Evolutionary conservation across 2,329 filamentous ascomycete genomes (phyloP), one percentile per base, ranked within the genome.

Genomic region (Pseudocercospora musae): DNA sequence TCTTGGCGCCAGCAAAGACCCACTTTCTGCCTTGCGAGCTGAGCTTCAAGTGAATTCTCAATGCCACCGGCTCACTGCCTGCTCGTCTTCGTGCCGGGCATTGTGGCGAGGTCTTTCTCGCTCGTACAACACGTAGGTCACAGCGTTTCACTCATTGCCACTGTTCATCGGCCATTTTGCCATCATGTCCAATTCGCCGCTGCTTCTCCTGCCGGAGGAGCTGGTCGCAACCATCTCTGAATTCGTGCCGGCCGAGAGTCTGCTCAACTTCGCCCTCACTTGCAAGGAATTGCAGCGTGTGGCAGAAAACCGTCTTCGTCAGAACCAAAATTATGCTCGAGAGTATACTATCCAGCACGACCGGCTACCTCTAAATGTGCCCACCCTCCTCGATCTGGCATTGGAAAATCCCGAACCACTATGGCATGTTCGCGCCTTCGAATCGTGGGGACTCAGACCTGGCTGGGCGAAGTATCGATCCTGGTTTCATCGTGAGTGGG

Each of bases 361-460:
- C 37, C 31, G 55, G 6, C 55, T 18, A 4, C 59, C 59, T 15
- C n/a, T 62, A n/a, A 21, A 18, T 10, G 56, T 49, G 13, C 48
- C 62, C 10, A 49, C 10, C 10, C 46, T 59, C 2, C 50, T 66
- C 3, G 54, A 57, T 18, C 25, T 37, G 10, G 59, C 59, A 15
- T 23, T 60, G 21, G 42, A 42, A 5, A 40, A 57, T 18, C 31
- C 52, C 3, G 64, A 66, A n/a, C 48, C 58, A 27, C 23, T 58
- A 4, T 66, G 62, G 62, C 62, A 66, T 53, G n/a, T 64, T 23
- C 58, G 59, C 20, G 57, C 50, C 13, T 57, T 64, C 5, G 64
- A 66, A 29, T 61, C 59, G 13, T 64, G 62, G 64, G 62, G 59
- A 15, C 10, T 57, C 4, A 48, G 64, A 40, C 58, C 59, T 4